Conservation (phyloP, 169 alveolate genomes). For the Cryptosporidium tyzzeri region DNA sequence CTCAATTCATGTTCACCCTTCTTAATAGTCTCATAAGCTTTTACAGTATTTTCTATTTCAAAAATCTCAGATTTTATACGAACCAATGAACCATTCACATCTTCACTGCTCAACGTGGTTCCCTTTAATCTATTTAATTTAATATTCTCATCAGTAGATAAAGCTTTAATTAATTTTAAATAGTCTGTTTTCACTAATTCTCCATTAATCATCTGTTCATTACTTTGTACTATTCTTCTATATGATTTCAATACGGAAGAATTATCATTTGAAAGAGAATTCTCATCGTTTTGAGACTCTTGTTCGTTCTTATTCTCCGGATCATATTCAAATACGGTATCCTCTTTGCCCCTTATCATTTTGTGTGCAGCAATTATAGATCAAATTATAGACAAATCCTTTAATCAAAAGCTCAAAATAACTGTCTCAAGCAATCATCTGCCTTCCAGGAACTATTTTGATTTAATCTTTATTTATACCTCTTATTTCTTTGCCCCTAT, state of each 20-base stretch:
- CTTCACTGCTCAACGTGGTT: constrained; percentile 8
- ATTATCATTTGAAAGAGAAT: not conserved
- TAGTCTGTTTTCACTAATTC: constrained; percentile 50
- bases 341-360: constrained; percentile 58
- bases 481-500: not conserved
- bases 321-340: constrained; percentile 74
- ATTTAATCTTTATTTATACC: not conserved
- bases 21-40: constrained; percentile 26
- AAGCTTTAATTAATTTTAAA: constrained; percentile 47
- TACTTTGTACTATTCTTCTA: constrained; percentile 2
- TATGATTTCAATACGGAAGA: constrained; percentile 17
- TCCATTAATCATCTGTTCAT: constrained; percentile 57
- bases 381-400: not conserved
- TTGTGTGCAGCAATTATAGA: constrained; percentile 45
- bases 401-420: not conserved
- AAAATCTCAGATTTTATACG: constrained; percentile 62
- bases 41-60: constrained; percentile 43
- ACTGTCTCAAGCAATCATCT: not conserved
- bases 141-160: constrained; percentile 33
- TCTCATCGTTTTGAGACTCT: not conserved
- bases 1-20: not conserved
- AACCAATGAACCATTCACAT: constrained; percentile 44
- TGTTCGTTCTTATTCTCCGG: constrained; percentile 34
- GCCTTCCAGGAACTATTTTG: not conserved
- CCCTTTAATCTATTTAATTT: constrained; percentile 28